phyloP scores from a whole-genome alignment of 1,284 basidiomycete genomes.

The Tausonia pullulans region DNA sequence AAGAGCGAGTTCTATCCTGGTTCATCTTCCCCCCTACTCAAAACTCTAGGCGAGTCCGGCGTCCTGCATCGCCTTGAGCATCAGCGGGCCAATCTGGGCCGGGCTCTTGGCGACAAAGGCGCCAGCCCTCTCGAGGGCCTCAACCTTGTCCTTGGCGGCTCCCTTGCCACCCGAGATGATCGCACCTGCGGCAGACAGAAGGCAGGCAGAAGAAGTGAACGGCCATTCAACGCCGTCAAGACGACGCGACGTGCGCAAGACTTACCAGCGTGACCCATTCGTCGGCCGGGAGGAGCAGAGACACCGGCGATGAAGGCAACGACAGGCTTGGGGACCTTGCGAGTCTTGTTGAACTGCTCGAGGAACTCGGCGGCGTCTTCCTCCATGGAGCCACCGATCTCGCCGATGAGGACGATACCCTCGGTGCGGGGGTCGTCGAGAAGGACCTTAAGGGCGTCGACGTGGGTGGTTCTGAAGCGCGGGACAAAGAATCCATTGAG shows the following conservation, averaged over 20 bases:
- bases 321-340: slow-evolving; percentile 81
- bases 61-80: slow-evolving; percentile 79
- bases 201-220: neutral
- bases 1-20: no score
- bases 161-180: slow-evolving; percentile 98
- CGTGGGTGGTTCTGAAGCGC: slow-evolving; percentile 56
- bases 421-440: slow-evolving; percentile 86
- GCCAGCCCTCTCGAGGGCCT: slow-evolving; percentile 85
- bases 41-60: slow-evolving; percentile 57
- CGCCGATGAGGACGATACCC: slow-evolving; percentile 96
- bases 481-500: no score
- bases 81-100: slow-evolving; percentile 79
- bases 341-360: slow-evolving; percentile 82
- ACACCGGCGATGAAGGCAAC: slow-evolving; percentile 96
- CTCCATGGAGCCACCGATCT: slow-evolving; percentile 99
- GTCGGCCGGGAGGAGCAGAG: slow-evolving; percentile 91
- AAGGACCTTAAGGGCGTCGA: slow-evolving; percentile 94
- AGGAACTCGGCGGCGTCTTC: slow-evolving; percentile 98
- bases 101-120: slow-evolving; percentile 91
- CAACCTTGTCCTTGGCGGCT: slow-evolving; percentile 90
- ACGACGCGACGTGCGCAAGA: neutral
- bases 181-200: slow-evolving; percentile 49
- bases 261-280: slow-evolving; percentile 84
- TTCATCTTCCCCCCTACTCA: neutral
- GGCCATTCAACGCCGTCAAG: neutral